Conservation (phyloP, 2,329 filamentous ascomycete genomes). For the Cordyceps cateniannulata region DNA sequence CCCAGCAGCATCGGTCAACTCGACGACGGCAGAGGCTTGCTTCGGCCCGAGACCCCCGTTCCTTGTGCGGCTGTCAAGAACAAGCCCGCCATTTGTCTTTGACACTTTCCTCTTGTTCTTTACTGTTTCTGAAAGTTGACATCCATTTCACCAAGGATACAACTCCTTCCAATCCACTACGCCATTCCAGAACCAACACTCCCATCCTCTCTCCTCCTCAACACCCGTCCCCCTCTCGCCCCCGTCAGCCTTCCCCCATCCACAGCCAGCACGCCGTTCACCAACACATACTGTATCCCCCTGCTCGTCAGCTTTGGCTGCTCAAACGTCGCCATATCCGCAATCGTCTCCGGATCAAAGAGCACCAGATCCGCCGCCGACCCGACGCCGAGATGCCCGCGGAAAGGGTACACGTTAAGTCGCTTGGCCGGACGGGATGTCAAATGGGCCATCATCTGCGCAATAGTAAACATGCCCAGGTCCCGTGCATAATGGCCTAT, state of each 20-base stretch:
- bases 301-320: constrained; percentile 17
- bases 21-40: too few relatives aligned
- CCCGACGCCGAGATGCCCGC: constrained; percentile 18
- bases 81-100: too few relatives aligned
- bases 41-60: too few relatives aligned
- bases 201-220: constrained; percentile 14
- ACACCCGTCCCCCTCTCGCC: constrained; percentile 16
- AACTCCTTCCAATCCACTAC: too few relatives aligned
- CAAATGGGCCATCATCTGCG: constrained; percentile 19
- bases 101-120: too few relatives aligned
- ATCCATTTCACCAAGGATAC: too few relatives aligned
- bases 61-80: too few relatives aligned
- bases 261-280: constrained; percentile 19
- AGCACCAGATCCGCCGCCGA: constrained; percentile 20
- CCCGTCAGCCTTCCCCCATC: constrained; percentile 18
- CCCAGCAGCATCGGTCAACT: background rate
- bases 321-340: constrained; percentile 20
- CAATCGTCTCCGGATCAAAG: constrained; percentile 17
- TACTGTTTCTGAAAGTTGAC: too few relatives aligned
- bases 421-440: constrained; percentile 20
- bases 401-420: constrained; percentile 18
- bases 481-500: constrained; percentile 20
- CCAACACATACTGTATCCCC: constrained; percentile 19
- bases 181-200: background rate
- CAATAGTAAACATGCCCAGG: constrained; percentile 16